These are phyloP conservation scores for Monilinia aucupariae DNA, from an alignment of 2,329 filamentous ascomycete genomes.

Conservation along the genomic window DNA sequence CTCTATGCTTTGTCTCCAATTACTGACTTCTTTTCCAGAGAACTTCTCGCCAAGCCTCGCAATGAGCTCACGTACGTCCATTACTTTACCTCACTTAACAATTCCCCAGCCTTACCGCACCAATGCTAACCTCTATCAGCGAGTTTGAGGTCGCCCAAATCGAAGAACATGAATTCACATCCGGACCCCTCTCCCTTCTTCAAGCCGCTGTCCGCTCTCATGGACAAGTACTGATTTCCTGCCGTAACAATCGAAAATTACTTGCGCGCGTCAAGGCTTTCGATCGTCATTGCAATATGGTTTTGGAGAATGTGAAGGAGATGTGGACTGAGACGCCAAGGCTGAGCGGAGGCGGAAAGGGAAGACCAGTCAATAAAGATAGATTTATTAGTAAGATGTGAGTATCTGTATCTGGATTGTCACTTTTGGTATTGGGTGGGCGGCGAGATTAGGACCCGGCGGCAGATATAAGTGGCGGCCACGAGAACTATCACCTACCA, in stretches of 20 bases:
- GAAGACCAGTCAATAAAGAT: slow-evolving; percentile 91
- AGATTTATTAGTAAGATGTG: slow-evolving; percentile 97
- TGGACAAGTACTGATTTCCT: slow-evolving; percentile 92
- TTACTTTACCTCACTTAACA: slow-evolving; percentile 20
- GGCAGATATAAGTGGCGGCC: not conserved
- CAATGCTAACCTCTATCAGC: slow-evolving; percentile 42
- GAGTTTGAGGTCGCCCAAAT: slow-evolving; percentile 85
- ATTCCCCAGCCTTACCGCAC: slow-evolving; percentile 18
- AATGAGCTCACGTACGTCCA: slow-evolving; percentile 78
- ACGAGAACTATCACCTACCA: not conserved
- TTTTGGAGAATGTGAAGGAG: slow-evolving; percentile 94
- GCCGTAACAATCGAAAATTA: slow-evolving; percentile 97
- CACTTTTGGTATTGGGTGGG: not conserved
- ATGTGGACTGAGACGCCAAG: slow-evolving; percentile 98
- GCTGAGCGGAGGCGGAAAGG: slow-evolving; percentile 79
- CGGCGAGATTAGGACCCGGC: not conserved
- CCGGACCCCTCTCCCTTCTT: slow-evolving; percentile 83
- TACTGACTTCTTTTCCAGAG: slow-evolving; percentile 47
- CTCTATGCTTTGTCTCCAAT: not conserved
- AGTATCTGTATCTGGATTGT: slow-evolving; percentile 35
- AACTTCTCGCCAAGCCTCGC: slow-evolving; percentile 83
- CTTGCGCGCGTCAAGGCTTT: slow-evolving; percentile 97
- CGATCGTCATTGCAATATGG: slow-evolving; percentile 99
- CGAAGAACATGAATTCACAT: slow-evolving; percentile 74
- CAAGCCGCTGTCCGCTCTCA: slow-evolving; percentile 94